Evolutionary conservation across 139 green algal species (phyloP).

Genomic region (Chlamydomonas urium): DNA sequence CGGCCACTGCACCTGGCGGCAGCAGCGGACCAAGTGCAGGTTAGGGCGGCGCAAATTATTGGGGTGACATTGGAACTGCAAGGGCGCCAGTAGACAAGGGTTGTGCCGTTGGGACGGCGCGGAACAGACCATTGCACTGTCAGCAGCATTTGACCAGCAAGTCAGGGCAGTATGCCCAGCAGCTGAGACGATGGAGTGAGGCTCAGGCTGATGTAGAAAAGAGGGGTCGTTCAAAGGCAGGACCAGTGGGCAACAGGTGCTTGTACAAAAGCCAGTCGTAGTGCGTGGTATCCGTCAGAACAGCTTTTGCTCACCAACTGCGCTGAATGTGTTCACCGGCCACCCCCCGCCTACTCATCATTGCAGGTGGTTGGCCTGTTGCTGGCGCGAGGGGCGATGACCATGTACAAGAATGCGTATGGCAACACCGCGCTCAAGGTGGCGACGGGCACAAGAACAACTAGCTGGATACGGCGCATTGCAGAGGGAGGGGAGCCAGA

Average conservation of each 20-base stretch:
- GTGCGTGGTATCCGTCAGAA: not conserved
- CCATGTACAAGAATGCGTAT: constrained; percentile 39
- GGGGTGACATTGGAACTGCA: too few relatives aligned
- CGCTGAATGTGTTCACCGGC: not conserved
- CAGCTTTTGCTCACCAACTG: not conserved
- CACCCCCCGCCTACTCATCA: too few relatives aligned
- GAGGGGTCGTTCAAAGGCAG: too few relatives aligned
- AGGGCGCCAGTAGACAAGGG: too few relatives aligned
- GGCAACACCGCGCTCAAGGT: constrained; percentile 35
- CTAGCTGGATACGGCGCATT: constrained; percentile 29
- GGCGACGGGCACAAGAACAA: not conserved
- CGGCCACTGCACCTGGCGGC: constrained; percentile 50
- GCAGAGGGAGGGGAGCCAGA: constrained; percentile 23
- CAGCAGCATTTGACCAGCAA: too few relatives aligned
- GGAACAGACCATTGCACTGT: too few relatives aligned
- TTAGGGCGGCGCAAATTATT: too few relatives aligned
- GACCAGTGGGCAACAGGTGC: too few relatives aligned
- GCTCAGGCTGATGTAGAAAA: too few relatives aligned
- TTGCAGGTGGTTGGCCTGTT: constrained; percentile 38
- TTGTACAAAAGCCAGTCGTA: not conserved
- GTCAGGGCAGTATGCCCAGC: too few relatives aligned
- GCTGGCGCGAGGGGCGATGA: constrained; percentile 33
- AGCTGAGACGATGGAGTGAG: too few relatives aligned
- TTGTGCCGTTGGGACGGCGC: too few relatives aligned
- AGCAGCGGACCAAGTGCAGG: constrained; percentile 28